These are phyloP conservation scores for Leishmania tropica DNA, from an alignment of 208 protist species.

Conservation along the genomic window DNA sequence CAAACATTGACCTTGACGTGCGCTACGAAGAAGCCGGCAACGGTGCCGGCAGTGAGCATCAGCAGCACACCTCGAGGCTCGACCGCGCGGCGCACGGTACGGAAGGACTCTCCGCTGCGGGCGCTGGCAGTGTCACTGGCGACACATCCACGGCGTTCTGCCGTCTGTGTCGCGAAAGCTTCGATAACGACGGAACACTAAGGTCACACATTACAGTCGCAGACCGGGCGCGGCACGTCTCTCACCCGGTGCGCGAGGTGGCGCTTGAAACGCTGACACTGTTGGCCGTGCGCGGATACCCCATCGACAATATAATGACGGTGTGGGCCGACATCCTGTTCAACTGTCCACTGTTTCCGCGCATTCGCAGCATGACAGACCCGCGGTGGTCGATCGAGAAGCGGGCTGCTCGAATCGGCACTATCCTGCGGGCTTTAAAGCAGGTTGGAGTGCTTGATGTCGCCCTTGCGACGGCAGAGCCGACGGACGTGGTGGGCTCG, in stretches of 20 bases:
- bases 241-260: constrained; percentile 74
- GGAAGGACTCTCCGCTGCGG: neutral
- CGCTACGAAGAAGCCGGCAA: neutral
- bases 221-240: constrained; percentile 43
- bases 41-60: neutral
- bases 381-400: constrained; percentile 55
- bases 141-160: constrained; percentile 34
- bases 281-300: constrained; percentile 69
- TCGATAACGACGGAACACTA: constrained; percentile 23
- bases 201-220: constrained; percentile 47
- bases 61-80: neutral
- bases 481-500: constrained; percentile 1
- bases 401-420: constrained; percentile 45
- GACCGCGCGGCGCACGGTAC: neutral
- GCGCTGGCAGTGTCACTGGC: neutral
- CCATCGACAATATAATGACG: constrained; percentile 62
- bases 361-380: constrained; percentile 40
- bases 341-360: constrained; percentile 46
- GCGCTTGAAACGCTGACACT: constrained; percentile 67
- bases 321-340: constrained; percentile 76
- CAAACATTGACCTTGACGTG: neutral
- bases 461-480: constrained; percentile 32
- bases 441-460: constrained; percentile 60
- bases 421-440: constrained; percentile 46
- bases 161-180: constrained; percentile 64